phyloP scores from a whole-genome alignment of 208 protist genomes.

The Leishmania tropica region DNA sequence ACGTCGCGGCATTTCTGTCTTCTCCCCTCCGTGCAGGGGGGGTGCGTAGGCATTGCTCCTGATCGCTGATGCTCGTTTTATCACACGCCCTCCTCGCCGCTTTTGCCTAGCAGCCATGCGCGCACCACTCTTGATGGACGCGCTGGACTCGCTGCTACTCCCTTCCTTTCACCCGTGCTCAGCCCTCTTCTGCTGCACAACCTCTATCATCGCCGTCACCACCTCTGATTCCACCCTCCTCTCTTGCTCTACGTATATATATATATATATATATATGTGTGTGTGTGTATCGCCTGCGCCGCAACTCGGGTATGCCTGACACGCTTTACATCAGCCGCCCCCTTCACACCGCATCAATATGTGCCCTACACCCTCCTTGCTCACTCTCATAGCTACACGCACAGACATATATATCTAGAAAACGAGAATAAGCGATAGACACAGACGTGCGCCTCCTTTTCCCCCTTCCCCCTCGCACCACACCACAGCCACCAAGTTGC shows the following conservation, averaged over 20 bases:
- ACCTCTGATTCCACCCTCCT: not conserved
- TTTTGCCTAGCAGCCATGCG: not conserved
- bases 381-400: not conserved
- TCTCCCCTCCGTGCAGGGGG: not conserved
- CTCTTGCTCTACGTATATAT: not conserved
- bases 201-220: not conserved
- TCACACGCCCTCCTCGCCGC: not conserved
- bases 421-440: not conserved
- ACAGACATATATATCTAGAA: not conserved
- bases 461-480: not conserved
- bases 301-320: not conserved
- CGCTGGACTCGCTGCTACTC: not conserved
- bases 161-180: not conserved
- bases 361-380: not conserved
- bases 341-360: not conserved
- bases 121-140: not conserved
- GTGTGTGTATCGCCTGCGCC: not conserved
- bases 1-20: not conserved
- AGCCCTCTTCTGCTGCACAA: not conserved
- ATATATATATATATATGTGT: not conserved
- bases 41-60: not conserved
- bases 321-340: not conserved
- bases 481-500: not conserved
- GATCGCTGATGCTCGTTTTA: not conserved
- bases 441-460: not conserved